These are phyloP conservation scores for Liquidambar formosana DNA, from an alignment of 164 flowering plant genomes.

Conservation along the genomic window DNA sequence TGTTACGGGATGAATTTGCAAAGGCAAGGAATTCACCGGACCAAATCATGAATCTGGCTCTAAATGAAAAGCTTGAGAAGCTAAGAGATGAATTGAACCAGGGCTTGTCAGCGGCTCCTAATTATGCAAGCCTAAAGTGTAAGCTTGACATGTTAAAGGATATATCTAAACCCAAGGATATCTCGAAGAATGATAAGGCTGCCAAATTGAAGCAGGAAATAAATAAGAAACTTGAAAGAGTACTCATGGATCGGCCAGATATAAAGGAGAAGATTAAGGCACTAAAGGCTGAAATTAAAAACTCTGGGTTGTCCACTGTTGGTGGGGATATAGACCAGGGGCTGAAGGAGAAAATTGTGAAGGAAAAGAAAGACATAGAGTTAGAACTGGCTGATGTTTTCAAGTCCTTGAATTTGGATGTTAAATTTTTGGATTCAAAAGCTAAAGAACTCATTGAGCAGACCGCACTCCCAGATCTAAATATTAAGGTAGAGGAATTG, in stretches of 20 bases:
- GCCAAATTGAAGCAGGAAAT: constrained; percentile 45
- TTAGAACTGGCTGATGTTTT: constrained; percentile 41
- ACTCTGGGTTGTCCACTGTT: constrained; percentile 34
- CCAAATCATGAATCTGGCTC: constrained; percentile 29
- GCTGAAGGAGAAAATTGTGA: constrained; percentile 48
- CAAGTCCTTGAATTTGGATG: constrained; percentile 49
- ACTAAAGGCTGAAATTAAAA: constrained; percentile 43
- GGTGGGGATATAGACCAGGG: constrained; percentile 37
- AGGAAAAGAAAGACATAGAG: constrained; percentile 53
- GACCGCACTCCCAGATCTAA: constrained; percentile 25
- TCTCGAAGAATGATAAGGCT: constrained; percentile 35
- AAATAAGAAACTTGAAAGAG: constrained; percentile 48
- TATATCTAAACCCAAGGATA: constrained; percentile 43
- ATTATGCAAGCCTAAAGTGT: constrained; percentile 48
- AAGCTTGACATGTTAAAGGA: constrained; percentile 74
- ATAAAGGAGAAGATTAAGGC: constrained; percentile 50
- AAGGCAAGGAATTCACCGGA: constrained; percentile 42
- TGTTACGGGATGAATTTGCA: constrained; percentile 46
- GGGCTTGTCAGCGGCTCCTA: constrained; percentile 58
- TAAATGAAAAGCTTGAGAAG: constrained; percentile 52
- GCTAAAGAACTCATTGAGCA: constrained; percentile 20
- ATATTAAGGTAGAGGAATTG: constrained; percentile 41
- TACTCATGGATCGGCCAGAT: constrained; percentile 42
- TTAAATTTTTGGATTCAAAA: constrained; percentile 32
- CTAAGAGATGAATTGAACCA: constrained; percentile 50